These are phyloP conservation scores for Fraxinus pennsylvanica DNA, from an alignment of 257 asterid species.

Conservation along the genomic window DNA sequence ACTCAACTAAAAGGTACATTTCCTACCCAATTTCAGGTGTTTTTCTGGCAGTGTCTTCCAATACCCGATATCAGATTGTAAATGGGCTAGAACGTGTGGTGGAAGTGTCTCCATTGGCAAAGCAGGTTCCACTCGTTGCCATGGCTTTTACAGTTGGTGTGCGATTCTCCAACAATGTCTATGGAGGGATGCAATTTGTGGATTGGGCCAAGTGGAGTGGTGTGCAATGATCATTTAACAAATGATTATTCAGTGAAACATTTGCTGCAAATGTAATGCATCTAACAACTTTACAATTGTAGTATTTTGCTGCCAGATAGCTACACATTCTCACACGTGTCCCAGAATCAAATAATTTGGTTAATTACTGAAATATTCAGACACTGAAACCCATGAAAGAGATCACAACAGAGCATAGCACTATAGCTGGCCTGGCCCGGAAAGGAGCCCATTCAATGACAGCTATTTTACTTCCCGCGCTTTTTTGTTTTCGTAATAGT, in stretches of 20 bases:
- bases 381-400: conserved; percentile 29
- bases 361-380: conserved; percentile 48
- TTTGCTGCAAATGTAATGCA: not conserved
- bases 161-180: conserved; percentile 83
- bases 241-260: not conserved
- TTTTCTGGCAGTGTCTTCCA: conserved; percentile 89
- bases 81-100: conserved; percentile 84
- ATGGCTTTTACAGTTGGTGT: conserved; percentile 92
- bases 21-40: conserved; percentile 50
- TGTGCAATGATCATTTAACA: conserved; percentile 47
- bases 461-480: conserved; percentile 54
- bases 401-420: not conserved
- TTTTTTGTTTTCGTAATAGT: not conserved
- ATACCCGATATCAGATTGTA: conserved; percentile 87
- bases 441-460: conserved; percentile 1
- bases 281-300: not conserved
- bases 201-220: conserved; percentile 96
- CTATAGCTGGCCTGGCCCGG: not conserved
- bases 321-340: conserved; percentile 27
- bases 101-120: conserved; percentile 76
- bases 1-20: not conserved
- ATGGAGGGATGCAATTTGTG: conserved; percentile 92
- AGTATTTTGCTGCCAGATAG: not conserved
- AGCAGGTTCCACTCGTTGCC: conserved; percentile 68
- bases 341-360: not conserved